Percentiles rank a stretch among this genome's conserved stretches.
Evolutionary conservation across 2,329 filamentous ascomycete genomes (phyloP).

Genomic region (Fusarium haematococcum): DNA sequence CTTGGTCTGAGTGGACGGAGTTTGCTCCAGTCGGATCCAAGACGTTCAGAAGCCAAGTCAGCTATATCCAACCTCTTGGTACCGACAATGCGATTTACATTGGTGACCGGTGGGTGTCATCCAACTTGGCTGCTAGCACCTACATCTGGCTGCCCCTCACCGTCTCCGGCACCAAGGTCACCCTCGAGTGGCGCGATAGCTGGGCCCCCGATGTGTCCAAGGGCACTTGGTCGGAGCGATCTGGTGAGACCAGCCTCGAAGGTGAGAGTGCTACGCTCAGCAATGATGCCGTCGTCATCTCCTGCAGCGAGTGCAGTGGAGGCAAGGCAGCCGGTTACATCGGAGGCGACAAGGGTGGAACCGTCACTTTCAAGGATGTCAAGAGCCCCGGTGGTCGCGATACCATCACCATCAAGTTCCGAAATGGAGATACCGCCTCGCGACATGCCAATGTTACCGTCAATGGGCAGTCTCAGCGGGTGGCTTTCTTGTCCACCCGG

Average conservation of each 20-base stretch:
- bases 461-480: constrained; percentile 62
- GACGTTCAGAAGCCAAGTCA: constrained; percentile 72
- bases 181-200: constrained; percentile 63
- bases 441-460: constrained; percentile 66
- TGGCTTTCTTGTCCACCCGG: constrained; percentile 66
- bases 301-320: constrained; percentile 65
- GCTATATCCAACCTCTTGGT: constrained; percentile 63
- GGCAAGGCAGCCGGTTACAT: constrained; percentile 64
- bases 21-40: constrained; percentile 68
- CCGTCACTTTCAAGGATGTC: constrained; percentile 60
- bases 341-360: constrained; percentile 61
- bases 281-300: constrained; percentile 57
- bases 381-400: constrained; percentile 58
- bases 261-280: constrained; percentile 61
- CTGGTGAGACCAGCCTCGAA: constrained; percentile 62
- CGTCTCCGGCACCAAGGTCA: constrained; percentile 64
- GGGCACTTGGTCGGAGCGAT: constrained; percentile 58
- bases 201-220: constrained; percentile 62
- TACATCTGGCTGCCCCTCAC: constrained; percentile 74
- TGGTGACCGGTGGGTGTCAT: constrained; percentile 73
- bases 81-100: constrained; percentile 66
- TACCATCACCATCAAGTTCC: constrained; percentile 66
- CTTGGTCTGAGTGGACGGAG: constrained; percentile 70
- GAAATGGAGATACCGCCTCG: constrained; percentile 66
- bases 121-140: constrained; percentile 70